These are phyloP conservation scores for Beta vulgaris DNA, from an alignment of 148 eudicot species.

Conservation along the genomic window DNA sequence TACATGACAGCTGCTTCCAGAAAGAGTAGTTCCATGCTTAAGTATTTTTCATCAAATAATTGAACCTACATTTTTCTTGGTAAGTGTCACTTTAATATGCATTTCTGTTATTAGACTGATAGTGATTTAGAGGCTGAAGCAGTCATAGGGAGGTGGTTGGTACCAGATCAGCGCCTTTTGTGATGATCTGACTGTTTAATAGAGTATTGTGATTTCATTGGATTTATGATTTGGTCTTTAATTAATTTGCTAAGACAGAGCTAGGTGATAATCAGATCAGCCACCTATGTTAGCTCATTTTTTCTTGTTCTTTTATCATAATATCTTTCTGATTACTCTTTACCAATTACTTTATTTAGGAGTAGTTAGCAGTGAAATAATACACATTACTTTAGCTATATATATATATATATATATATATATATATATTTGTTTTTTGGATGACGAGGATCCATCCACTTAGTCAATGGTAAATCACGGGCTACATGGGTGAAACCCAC, in stretches of 20 bases:
- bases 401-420: no score
- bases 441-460: no score
- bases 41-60: background rate
- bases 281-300: background rate
- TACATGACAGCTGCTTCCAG: background rate
- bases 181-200: background rate
- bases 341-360: background rate
- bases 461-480: no score
- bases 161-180: constrained; percentile 16
- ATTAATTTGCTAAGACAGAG: background rate
- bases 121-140: constrained; percentile 10
- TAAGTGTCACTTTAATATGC: background rate
- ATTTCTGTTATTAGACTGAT: background rate
- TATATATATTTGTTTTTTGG: no score
- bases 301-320: background rate
- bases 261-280: constrained; percentile 10
- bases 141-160: constrained; percentile 1
- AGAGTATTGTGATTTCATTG: background rate
- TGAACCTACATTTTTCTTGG: background rate
- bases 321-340: background rate
- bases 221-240: background rate
- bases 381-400: no score
- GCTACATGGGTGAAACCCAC: no score
- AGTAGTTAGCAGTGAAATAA: background rate
- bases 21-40: background rate